These are phyloP conservation scores for Musa acuminata DNA, from an alignment of 176 grass and related monocot genomes.

Conservation along the genomic window DNA sequence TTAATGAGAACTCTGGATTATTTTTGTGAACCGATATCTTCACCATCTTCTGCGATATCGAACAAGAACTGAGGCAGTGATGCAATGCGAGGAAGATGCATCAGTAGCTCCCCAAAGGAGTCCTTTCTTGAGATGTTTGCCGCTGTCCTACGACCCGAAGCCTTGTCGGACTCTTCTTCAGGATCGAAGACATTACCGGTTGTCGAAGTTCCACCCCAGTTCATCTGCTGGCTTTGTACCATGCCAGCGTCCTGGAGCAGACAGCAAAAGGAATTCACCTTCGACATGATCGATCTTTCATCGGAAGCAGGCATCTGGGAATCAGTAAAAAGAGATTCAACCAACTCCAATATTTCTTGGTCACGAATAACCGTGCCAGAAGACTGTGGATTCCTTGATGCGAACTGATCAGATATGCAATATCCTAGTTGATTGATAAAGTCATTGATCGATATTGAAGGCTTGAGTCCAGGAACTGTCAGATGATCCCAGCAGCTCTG, in stretches of 20 bases:
- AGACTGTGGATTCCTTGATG: constrained; percentile 25
- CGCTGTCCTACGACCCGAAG: not conserved
- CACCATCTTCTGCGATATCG: not conserved
- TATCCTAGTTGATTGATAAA: constrained; percentile 50
- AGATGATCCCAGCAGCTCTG: constrained; percentile 21
- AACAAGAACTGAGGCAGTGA: constrained; percentile 10
- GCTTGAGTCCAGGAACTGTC: constrained; percentile 42
- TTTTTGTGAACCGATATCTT: not conserved
- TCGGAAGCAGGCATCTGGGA: constrained; percentile 40
- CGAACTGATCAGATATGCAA: constrained; percentile 46
- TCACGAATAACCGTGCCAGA: not conserved
- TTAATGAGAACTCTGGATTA: not conserved
- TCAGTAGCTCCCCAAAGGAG: constrained; percentile 2
- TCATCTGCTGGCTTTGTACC: constrained; percentile 5
- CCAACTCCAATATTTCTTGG: constrained; percentile 41
- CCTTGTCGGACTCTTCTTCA: not conserved
- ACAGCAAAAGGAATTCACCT: constrained; percentile 72
- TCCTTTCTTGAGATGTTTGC: not conserved
- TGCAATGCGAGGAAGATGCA: constrained; percentile 8
- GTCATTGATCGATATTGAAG: constrained; percentile 50
- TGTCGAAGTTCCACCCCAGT: not conserved
- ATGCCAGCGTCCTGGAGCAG: constrained; percentile 40
- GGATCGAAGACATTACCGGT: not conserved
- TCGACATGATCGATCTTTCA: constrained; percentile 62
- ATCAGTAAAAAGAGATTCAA: constrained; percentile 41